Evolutionary conservation across 2,329 filamentous ascomycete species (phyloP).

Genomic region (Epichloe gansuensis): DNA sequence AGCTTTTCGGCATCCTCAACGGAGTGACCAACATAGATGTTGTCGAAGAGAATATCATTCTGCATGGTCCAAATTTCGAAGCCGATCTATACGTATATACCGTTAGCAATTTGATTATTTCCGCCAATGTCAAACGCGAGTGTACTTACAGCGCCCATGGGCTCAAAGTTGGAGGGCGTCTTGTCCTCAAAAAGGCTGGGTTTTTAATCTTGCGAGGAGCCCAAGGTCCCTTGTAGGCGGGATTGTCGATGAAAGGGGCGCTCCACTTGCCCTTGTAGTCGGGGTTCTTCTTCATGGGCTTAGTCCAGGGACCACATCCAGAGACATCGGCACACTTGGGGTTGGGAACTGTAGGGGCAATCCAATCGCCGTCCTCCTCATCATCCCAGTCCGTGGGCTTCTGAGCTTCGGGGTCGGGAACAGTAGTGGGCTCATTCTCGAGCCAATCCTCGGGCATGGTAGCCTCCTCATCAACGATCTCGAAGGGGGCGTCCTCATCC

Average conservation of each 20-base stretch:
- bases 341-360: conserved; percentile 82
- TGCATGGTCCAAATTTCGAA: conserved; percentile 99
- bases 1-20: conserved; percentile 83
- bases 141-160: conserved; percentile 81
- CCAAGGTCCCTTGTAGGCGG: conserved; percentile 94
- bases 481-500: conserved; percentile 96
- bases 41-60: conserved; percentile 96
- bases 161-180: conserved; percentile 90
- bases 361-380: conserved; percentile 97
- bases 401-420: conserved; percentile 86
- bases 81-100: conserved; percentile 52
- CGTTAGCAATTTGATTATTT: conserved; percentile 8
- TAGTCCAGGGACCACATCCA: conserved; percentile 86
- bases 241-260: conserved; percentile 89
- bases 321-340: conserved; percentile 89
- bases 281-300: conserved; percentile 88
- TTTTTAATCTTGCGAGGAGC: conserved; percentile 92
- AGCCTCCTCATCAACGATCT: conserved; percentile 90
- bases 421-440: conserved; percentile 67
- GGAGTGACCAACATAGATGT: conserved; percentile 99
- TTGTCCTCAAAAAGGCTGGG: conserved; percentile 96
- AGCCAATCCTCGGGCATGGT: conserved; percentile 93
- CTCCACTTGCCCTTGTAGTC: conserved; percentile 99
- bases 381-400: conserved; percentile 99
- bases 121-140: neutral